A percentile compares a stretch with the other conserved stretches of the same genome.
These are phyloP conservation scores for Cucurbita pepo DNA, from an alignment of 306 rosid genomes.

Conservation along the genomic window DNA sequence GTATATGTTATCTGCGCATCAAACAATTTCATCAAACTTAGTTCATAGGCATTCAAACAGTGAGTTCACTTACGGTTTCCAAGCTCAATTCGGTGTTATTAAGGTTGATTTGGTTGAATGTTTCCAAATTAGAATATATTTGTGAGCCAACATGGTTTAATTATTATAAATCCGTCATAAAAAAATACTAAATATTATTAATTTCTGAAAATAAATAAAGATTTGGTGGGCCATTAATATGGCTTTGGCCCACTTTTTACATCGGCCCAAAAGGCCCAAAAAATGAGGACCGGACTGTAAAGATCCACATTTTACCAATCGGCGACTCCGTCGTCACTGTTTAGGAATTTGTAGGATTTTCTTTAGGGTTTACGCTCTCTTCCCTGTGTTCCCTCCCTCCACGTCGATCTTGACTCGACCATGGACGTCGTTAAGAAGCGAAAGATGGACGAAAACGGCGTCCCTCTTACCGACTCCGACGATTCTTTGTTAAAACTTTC, in stretches of 20 bases:
- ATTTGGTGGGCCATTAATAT: neutral
- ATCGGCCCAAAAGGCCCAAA: neutral
- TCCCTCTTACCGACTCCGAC: constrained; percentile 11
- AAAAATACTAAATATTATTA: too few relatives aligned
- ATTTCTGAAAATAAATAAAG: too few relatives aligned
- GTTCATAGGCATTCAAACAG: too few relatives aligned
- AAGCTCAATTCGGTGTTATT: too few relatives aligned
- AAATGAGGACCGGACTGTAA: neutral
- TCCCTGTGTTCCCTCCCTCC: neutral
- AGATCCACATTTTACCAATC: neutral
- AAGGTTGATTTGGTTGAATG: too few relatives aligned
- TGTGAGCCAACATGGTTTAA: too few relatives aligned
- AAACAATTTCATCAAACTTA: too few relatives aligned
- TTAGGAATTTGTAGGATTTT: neutral
- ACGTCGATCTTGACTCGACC: neutral
- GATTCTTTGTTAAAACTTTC: constrained; percentile 15
- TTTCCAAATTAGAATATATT: too few relatives aligned
- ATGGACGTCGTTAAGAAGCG: constrained; percentile 80
- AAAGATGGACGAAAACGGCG: constrained; percentile 78
- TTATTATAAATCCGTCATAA: too few relatives aligned
- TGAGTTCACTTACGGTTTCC: too few relatives aligned
- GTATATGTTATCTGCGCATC: too few relatives aligned
- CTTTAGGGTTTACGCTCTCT: neutral
- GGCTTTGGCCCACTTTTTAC: neutral
- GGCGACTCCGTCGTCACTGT: neutral